Base-by-base conservation (phyloP, 164 flowering plant species). In the Chimonanthus praecox region DNA sequence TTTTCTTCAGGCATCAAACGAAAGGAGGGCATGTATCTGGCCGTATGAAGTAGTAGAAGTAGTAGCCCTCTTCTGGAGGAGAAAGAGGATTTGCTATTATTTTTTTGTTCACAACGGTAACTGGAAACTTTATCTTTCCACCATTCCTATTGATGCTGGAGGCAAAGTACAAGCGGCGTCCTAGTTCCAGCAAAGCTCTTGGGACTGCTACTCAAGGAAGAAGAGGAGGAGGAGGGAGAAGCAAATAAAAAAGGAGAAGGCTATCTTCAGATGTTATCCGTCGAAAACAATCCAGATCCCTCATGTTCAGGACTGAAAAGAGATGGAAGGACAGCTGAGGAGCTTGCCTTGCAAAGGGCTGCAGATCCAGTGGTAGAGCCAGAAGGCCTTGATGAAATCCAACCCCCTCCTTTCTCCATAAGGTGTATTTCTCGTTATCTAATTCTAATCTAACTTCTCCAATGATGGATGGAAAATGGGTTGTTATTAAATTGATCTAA, bases 261-360 rank as follows among this genome's bases (percentile, higher is more conserved):
- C 77, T 77, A 64, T 71, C 86, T 76, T 84, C 97, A 89, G 97
- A 92, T 93, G 96, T 89, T 91, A 86, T 89, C 96, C 92, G 63
- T 79, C 88, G 90, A 87, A 82, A 87, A 80, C 76, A 87, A 87
- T 82, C 82, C 89, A 87, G 89, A 87, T 87, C 90, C 88, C 74
- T 76, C 85, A 73, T 84, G 80, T 81, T 75, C 84, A 50, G 80
- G 72, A 20, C 83, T 81, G 81, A 84, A 77, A 67, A 77, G 62
- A 78, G 82, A 86, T 84, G 87, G 84, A 65, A 77, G 77, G 69
- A 78, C 80, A 80, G 70, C 71, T 72, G 77, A 75, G 71, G 78
- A 76, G 45, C 79, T 72, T 75, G 74, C 77, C 77, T 78, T 78
- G 62, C 75, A 80, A 61, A 83, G 74, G 68, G 77, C 80, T 81